These are phyloP conservation scores for Acorus calamus DNA, from an alignment of 106 monocot genomes.

Conservation along the genomic window DNA sequence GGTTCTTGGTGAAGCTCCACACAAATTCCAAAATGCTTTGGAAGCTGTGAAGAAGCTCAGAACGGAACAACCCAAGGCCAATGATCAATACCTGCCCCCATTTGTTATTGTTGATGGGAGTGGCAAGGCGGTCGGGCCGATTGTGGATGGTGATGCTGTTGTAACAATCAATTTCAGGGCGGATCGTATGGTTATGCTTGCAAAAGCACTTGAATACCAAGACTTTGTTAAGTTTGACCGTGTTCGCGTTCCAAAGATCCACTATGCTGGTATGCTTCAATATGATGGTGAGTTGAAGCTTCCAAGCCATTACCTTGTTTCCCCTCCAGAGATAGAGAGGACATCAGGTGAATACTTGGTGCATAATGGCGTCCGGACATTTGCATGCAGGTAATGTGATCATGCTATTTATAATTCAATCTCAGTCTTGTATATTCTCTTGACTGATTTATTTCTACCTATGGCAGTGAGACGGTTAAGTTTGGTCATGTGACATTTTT, in stretches of 20 bases:
- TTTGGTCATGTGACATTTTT: conserved; percentile 97
- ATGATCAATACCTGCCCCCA: conserved; percentile 88
- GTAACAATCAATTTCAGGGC: conserved; percentile 94
- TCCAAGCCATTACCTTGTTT: conserved; percentile 68
- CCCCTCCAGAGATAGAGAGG: conserved; percentile 90
- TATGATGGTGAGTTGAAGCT: conserved; percentile 97
- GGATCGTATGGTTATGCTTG: conserved; percentile 93
- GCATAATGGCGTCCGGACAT: conserved; percentile 77
- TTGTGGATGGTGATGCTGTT: conserved; percentile 94
- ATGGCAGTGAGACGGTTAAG: conserved; percentile 76
- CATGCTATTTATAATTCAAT: not conserved
- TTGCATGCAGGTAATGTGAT: conserved; percentile 96
- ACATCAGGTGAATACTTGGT: conserved; percentile 99
- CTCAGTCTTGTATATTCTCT: not conserved
- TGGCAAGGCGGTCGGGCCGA: conserved; percentile 76
- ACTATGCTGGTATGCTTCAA: conserved; percentile 95
- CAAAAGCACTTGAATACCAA: conserved; percentile 92
- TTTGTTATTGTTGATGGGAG: conserved; percentile 88
- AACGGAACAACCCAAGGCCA: conserved; percentile 48
- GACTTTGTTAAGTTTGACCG: conserved; percentile 92
- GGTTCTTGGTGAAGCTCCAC: conserved; percentile 95
- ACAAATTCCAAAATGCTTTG: conserved; percentile 68
- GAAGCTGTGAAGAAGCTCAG: conserved; percentile 90
- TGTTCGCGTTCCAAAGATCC: conserved; percentile 74
- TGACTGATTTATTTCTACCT: conserved; percentile 1